A percentile compares a stretch with the other conserved stretches of the same genome.
phyloP scores from a whole-genome alignment of 805 yeast genomes.

The Kodamaea sagamina region DNA sequence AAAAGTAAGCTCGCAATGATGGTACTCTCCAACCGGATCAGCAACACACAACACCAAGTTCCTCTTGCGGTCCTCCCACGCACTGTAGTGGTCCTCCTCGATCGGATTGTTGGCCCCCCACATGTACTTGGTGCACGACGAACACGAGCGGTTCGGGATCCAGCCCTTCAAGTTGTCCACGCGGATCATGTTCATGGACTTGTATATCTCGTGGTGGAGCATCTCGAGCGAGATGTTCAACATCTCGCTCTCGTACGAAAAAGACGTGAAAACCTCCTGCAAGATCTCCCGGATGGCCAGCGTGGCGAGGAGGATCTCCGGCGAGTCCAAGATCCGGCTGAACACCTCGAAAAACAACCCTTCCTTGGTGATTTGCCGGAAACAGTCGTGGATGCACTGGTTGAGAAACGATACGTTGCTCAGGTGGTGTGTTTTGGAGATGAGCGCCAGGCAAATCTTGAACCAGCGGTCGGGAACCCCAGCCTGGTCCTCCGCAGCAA shows the following conservation, averaged over 20 bases:
- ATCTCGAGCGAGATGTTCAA: slow-evolving; percentile 52
- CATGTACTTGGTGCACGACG: slow-evolving; percentile 70
- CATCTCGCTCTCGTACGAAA: slow-evolving; percentile 62
- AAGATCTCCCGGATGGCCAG: slow-evolving; percentile 59
- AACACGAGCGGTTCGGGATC: slow-evolving; percentile 59
- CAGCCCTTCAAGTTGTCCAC: slow-evolving; percentile 58
- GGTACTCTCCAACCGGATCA: slow-evolving; percentile 12
- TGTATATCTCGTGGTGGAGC: slow-evolving; percentile 56
- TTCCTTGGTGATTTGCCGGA: slow-evolving; percentile 25
- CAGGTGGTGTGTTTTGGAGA: slow-evolving; percentile 1
- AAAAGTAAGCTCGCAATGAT: slow-evolving; percentile 44
- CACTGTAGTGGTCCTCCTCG: slow-evolving; percentile 44
- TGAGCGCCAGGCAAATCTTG: slow-evolving; percentile 11
- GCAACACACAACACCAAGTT: slow-evolving; percentile 8
- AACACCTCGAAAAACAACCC: slow-evolving; percentile 52
- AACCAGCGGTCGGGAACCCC: slow-evolving; percentile 1
- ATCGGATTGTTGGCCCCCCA: slow-evolving; percentile 64
- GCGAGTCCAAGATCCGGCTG: slow-evolving; percentile 53
- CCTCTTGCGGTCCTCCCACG: slow-evolving; percentile 55
- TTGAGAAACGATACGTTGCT: slow-evolving; percentile 20
- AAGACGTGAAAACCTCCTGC: slow-evolving; percentile 63
- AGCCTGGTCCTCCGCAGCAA: slow-evolving; percentile 16
- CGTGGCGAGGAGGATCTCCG: slow-evolving; percentile 42
- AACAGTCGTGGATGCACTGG: slow-evolving; percentile 33
- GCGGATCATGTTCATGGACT: slow-evolving; percentile 46